A percentile compares a stretch with the other conserved stretches of the same genome.
Evolutionary conservation across 495 filamentous ascomycete species (phyloP).

Genomic region (Xylaria scruposa): DNA sequence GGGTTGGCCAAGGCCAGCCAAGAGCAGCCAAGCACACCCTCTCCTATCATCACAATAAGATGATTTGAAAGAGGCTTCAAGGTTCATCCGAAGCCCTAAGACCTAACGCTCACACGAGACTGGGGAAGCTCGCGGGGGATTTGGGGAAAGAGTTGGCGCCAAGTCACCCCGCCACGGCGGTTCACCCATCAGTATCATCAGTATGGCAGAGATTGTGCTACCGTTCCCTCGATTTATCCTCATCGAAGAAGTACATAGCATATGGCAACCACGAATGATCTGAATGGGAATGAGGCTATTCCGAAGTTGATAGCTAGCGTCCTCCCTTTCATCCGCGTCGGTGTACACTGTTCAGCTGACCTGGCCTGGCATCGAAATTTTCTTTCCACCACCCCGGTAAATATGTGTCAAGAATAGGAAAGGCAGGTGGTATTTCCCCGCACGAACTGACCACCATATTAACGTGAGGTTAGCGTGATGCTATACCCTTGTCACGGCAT

Average conservation of each 20-base stretch:
- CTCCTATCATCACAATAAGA: constrained; percentile 4
- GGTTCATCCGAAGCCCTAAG: not conserved
- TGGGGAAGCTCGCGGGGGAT: constrained; percentile 16
- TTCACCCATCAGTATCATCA: constrained; percentile 13
- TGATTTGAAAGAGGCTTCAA: constrained; percentile 14
- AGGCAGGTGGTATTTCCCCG: constrained; percentile 16
- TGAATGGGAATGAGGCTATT: constrained; percentile 12
- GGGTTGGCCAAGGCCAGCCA: constrained; percentile 24
- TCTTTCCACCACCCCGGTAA: not conserved
- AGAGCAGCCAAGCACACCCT: constrained; percentile 8
- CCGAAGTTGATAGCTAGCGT: not conserved
- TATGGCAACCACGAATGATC: not conserved
- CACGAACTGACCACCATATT: not conserved
- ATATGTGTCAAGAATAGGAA: constrained; percentile 16
- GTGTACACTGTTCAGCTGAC: not conserved
- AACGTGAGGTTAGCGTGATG: not conserved
- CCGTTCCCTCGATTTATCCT: not conserved
- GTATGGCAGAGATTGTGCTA: not conserved
- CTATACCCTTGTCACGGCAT: not conserved
- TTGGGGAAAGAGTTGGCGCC: constrained; percentile 24
- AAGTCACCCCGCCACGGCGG: not conserved
- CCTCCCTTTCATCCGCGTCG: not conserved
- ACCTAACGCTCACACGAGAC: not conserved
- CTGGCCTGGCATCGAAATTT: not conserved
- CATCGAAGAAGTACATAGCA: too few relatives aligned